Percentiles rank a stretch among this genome's conserved stretches.
Conservation (phyloP, 441 rosid genomes). For the Cnidoscolus chayamansa region DNA sequence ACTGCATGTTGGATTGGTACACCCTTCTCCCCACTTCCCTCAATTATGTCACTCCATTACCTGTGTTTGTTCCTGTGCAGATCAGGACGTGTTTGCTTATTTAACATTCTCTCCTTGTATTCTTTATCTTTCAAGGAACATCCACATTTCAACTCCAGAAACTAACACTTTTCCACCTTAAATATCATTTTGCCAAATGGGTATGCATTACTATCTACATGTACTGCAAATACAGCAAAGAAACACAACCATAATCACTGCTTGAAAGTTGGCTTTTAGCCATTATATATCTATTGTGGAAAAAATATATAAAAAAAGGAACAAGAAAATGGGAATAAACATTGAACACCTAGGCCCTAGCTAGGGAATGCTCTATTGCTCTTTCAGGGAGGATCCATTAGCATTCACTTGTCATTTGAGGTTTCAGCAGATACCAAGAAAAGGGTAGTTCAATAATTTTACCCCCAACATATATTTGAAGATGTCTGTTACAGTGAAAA, state of each 20-base stretch:
- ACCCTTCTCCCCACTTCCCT: conserved; percentile 2
- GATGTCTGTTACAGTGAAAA: conserved; percentile 28
- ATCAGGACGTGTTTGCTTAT: background rate
- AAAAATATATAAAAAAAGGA: no score
- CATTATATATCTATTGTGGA: no score
- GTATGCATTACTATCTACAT: no score
- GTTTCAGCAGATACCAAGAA: background rate
- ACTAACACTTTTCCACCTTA: background rate
- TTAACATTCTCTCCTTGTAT: conserved; percentile 7
- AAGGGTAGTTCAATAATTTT: conserved; percentile 34
- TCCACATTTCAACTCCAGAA: background rate
- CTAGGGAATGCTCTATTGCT: no score
- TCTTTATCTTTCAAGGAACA: background rate
- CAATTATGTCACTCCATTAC: conserved; percentile 27
- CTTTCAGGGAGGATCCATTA: no score
- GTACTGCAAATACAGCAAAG: no score
- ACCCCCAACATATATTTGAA: conserved; percentile 37
- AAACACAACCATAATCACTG: no score
- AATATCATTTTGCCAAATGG: background rate
- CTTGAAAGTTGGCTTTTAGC: no score
- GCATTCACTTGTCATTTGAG: no score
- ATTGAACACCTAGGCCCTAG: no score
- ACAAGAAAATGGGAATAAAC: no score
- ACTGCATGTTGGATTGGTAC: background rate
- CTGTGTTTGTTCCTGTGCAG: background rate